phyloP scores from a whole-genome alignment of 768 basidiomycete species.

The Lactarius vividus region DNA sequence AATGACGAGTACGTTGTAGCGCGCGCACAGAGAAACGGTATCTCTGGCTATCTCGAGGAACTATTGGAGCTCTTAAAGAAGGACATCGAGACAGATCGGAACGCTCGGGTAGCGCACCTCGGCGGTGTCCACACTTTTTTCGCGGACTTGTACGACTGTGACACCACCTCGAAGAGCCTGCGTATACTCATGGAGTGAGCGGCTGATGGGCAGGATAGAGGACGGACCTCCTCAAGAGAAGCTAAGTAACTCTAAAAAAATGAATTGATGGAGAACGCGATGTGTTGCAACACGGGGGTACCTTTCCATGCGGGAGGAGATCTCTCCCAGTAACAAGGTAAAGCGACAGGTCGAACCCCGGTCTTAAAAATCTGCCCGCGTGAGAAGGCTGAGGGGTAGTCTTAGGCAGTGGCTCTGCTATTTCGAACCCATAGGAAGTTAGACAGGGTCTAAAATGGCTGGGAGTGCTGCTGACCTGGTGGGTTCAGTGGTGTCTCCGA shows the following conservation, averaged over 20 bases:
- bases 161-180: conserved; percentile 85
- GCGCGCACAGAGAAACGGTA: conserved; percentile 69
- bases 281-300: conserved; percentile 31
- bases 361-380: conserved; percentile 4
- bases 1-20: conserved; percentile 76
- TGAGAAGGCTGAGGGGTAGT: not conserved
- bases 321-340: conserved; percentile 88
- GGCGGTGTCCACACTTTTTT: conserved; percentile 77
- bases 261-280: not conserved
- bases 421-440: not conserved
- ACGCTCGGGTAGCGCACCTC: conserved; percentile 51
- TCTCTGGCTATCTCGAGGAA: conserved; percentile 71
- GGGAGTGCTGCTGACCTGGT: not conserved
- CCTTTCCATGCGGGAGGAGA: conserved; percentile 74
- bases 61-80: conserved; percentile 37
- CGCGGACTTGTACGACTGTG: conserved; percentile 85
- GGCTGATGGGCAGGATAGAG: not conserved
- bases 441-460: not conserved
- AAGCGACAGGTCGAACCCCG: conserved; percentile 59
- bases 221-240: conserved; percentile 23
- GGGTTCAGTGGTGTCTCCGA: not conserved
- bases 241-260: conserved; percentile 11
- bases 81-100: not conserved
- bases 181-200: not conserved
- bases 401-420: not conserved